Base-by-base conservation (phyloP, 1,139 yeast genomes). In the Komagataea norvegica region DNA sequence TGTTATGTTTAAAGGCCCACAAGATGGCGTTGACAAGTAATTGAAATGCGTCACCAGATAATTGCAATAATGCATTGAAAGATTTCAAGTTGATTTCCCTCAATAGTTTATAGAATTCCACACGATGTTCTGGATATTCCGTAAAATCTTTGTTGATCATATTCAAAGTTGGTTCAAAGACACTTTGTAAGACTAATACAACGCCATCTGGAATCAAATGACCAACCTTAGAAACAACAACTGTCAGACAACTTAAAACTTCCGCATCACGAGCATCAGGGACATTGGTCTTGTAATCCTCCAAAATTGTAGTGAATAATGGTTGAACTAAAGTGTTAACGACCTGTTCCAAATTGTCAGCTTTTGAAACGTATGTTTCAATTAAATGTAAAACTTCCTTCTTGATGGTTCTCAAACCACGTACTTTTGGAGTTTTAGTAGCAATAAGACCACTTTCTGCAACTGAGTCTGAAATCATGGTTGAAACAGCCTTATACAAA, bases 251-350 rank as follows among this genome's bases (percentile, higher is more conserved):
- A 62, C 85, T 86, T 58, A 91, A 72, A 4, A 91, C 98, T 65
- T 93, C 98, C 6, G 96, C 95, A 65, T 93, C 98, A 57, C 98
- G 80, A 7, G 97, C 96, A 65, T 87, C 95, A 5, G 98, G 95
- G 25, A 88, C 95, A 55, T 86, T 86, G 15, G 78, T 68, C 55
- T 77, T 77, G 64, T 93, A 93, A 62, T 93, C 99, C 47, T 85
- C 93, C 49, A 93, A 73, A 14, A 88, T 93, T 0, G 96, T 88
- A 29, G 75, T 74, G 52, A 93, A 74, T 54, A 93, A 68, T 32
- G 95, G 95, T 49, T 86, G 87, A 4, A 88, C 79, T 51, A 93
- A 72, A 49, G 83, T 89, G 44, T 79, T 72, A 30, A 86, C 96
- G 42, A 91, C 83, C 51, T 86, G 91, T 45, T 88, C 89, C 46